Conservation (phyloP, 257 asterid species). For the Lavandula angustifolia region DNA sequence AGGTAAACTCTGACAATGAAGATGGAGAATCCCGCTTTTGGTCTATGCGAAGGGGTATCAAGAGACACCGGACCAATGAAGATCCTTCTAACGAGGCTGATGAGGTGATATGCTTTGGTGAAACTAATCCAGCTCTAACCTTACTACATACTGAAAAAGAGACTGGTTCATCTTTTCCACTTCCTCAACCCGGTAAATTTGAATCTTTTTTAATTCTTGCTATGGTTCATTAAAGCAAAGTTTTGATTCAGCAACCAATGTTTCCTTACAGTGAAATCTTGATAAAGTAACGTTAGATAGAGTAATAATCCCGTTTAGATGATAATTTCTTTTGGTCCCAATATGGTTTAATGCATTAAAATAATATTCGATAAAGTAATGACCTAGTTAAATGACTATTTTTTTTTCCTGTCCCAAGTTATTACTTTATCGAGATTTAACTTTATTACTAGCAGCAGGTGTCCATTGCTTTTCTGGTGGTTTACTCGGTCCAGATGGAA, state of each 20-base stretch:
- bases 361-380: no score
- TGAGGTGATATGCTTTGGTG: conserved; percentile 49
- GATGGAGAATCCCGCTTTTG: conserved; percentile 37
- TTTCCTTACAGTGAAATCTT: conserved; percentile 4
- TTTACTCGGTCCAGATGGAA: conserved; percentile 80
- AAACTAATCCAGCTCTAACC: conserved; percentile 35
- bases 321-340: no score
- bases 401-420: no score
- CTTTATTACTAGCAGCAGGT: conserved; percentile 43
- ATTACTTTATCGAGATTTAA: no score
- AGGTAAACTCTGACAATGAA: conserved; percentile 30
- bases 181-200: conserved; percentile 50
- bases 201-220: neutral
- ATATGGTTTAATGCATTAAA: no score
- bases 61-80: conserved; percentile 23
- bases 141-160: conserved; percentile 45
- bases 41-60: conserved; percentile 31
- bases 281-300: no score
- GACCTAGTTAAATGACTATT: no score
- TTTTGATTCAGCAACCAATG: conserved; percentile 5
- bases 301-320: no score
- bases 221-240: conserved; percentile 12
- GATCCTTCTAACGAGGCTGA: conserved; percentile 45
- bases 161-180: conserved; percentile 33
- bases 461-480: conserved; percentile 69